These are phyloP conservation scores for Penicillium sumatraense DNA, from an alignment of 2,329 filamentous ascomycete species.

Conservation along the genomic window DNA sequence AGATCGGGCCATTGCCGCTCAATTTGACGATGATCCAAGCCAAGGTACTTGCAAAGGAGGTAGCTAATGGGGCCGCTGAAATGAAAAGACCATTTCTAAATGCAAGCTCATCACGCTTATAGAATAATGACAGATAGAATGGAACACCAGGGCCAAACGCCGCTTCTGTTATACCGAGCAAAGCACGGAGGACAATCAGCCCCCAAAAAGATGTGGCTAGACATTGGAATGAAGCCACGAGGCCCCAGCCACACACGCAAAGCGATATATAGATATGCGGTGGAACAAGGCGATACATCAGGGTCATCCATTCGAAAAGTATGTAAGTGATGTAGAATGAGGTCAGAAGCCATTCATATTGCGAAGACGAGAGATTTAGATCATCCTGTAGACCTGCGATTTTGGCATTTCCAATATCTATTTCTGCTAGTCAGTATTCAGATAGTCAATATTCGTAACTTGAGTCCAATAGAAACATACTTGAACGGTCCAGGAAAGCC, in stretches of 20 bases:
- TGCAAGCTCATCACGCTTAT: slow-evolving; percentile 72
- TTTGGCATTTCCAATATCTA: slow-evolving; percentile 66
- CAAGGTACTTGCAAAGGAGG: slow-evolving; percentile 74
- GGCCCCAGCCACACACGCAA: slow-evolving; percentile 76
- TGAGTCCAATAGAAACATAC: slow-evolving; percentile 55
- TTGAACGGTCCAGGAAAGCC: slow-evolving; percentile 83
- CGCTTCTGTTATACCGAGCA: slow-evolving; percentile 63
- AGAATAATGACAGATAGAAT: slow-evolving; percentile 69
- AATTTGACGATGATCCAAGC: slow-evolving; percentile 76
- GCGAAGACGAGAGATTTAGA: slow-evolving; percentile 57
- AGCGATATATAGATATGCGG: slow-evolving; percentile 64
- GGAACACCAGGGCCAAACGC: slow-evolving; percentile 67
- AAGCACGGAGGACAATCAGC: slow-evolving; percentile 50
- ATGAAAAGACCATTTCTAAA: slow-evolving; percentile 86
- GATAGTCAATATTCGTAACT: background rate
- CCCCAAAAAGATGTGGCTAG: slow-evolving; percentile 66
- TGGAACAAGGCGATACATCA: slow-evolving; percentile 64
- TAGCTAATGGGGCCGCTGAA: slow-evolving; percentile 68
- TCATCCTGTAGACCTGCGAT: slow-evolving; percentile 63
- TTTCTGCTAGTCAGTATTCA: slow-evolving; percentile 10
- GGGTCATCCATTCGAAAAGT: slow-evolving; percentile 68
- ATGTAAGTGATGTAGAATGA: slow-evolving; percentile 69
- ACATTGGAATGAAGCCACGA: slow-evolving; percentile 75
- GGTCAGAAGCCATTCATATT: slow-evolving; percentile 66
- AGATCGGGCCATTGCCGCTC: slow-evolving; percentile 68